phyloP scores from a whole-genome alignment of 164 flowering plant genomes.

The Litsea cubeba region DNA sequence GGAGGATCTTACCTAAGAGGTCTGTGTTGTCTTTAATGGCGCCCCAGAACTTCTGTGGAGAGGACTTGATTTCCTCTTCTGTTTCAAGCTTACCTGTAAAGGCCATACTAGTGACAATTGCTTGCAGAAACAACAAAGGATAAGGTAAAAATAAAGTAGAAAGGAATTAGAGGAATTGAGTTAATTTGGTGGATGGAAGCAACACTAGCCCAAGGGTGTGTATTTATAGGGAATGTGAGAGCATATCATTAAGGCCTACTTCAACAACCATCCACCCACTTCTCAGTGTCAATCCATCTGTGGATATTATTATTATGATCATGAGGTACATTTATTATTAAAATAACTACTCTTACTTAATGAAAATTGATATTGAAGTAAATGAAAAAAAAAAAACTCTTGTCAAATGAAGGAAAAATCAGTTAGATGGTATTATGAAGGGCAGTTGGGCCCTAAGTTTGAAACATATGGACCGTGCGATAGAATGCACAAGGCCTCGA shows the following conservation, averaged over 20 bases:
- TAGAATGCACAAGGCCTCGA: no score
- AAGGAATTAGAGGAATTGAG: background rate
- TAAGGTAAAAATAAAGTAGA: background rate
- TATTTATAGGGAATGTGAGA: background rate
- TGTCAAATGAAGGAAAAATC: no score
- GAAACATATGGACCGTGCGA: no score
- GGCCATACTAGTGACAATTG: no score
- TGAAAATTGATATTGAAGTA: no score
- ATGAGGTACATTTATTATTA: no score
- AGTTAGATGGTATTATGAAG: no score
- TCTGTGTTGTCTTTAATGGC: constrained; percentile 41
- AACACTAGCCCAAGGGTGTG: background rate
- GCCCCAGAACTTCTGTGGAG: constrained; percentile 54
- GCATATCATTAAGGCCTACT: background rate
- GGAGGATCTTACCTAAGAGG: constrained; percentile 60
- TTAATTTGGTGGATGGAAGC: background rate
- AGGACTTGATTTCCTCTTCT: constrained; percentile 54
- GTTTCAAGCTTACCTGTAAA: constrained; percentile 45
- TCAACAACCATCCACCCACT: background rate
- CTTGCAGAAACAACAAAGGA: background rate
- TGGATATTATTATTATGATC: no score
- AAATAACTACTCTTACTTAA: no score
- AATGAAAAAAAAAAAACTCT: no score
- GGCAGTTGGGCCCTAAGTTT: no score
- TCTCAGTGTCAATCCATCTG: no score